Evolutionary conservation across 345 rosid species (phyloP).

Genomic region (Hevea brasiliensis): DNA sequence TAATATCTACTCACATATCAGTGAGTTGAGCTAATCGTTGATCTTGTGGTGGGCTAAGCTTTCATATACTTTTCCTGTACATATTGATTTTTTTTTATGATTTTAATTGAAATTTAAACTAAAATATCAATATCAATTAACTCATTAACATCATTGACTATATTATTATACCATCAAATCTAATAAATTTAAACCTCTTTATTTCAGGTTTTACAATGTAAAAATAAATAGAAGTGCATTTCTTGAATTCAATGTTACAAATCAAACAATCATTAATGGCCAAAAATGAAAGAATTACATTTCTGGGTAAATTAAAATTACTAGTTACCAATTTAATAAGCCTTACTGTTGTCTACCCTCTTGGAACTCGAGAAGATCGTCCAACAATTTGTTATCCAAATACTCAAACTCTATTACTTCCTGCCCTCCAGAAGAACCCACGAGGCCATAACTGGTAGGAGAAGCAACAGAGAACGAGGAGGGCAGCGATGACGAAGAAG

Average conservation of each 20-base stretch:
- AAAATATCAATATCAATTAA: too few species aligned
- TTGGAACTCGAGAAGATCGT: conserved; percentile 56
- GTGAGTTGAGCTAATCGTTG: too few species aligned
- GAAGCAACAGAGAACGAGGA: conserved; percentile 12
- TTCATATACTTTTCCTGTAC: too few species aligned
- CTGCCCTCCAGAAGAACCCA: conserved; percentile 24
- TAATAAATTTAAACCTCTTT: too few species aligned
- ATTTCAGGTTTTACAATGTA: too few species aligned
- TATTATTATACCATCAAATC: too few species aligned
- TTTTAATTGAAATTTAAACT: too few species aligned
- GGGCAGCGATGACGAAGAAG: conserved; percentile 12
- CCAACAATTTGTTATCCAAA: conserved; percentile 63
- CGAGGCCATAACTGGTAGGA: conserved; percentile 5
- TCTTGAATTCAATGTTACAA: neutral
- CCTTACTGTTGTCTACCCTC: neutral
- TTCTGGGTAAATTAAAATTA: neutral
- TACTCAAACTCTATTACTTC: conserved; percentile 74
- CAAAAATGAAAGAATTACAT: conserved; percentile 6
- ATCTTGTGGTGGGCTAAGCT: too few species aligned
- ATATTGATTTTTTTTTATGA: too few species aligned
- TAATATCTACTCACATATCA: too few species aligned
- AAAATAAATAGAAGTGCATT: neutral
- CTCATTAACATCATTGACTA: too few species aligned
- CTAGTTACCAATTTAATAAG: neutral
- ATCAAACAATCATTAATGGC: neutral